Evolutionary conservation across 768 basidiomycete genomes (phyloP), one percentile per base, ranked within the genome.

Genomic region (Mycena crocata): DNA sequence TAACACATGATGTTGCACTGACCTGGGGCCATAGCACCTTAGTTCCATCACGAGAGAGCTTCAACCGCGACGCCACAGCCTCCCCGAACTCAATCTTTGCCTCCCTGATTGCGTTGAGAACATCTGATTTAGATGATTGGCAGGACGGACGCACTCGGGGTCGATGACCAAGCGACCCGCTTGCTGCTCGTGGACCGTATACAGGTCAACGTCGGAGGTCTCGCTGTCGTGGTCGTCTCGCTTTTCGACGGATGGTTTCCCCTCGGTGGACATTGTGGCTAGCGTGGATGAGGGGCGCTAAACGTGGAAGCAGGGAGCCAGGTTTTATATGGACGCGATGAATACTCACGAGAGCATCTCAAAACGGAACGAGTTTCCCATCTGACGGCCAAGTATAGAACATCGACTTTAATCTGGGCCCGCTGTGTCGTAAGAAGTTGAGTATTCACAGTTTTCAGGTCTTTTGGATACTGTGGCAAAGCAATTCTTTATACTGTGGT

Each of bases 111-210:
- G 3, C n/a, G 19, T 6, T 19, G 48, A n/a, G n/a, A n/a, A 51
- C 13, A 56, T 59, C 10, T 28, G 31, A 12, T 24, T 57, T 26
- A n/a, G n/a, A 3, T 3, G n/a, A n/a, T n/a, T n/a, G n/a, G n/a
- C n/a, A n/a, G n/a, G n/a, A n/a, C n/a, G 44, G 23, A 46, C 85
- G 30, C 69, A 88, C 89, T 80, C 79, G 6, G 88, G 87, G 71
- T 90, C 88, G 28, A 90, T 79, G 35, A 90, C 84, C 26, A 90
- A 78, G 10, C 88, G 82, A 0, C 88, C 89, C 0, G 86, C 87
- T 56, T 79, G 77, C 26, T 81, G 76, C 59, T 89, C 87, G 48
- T 89, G 87, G 61, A 85, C 86, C 15, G 76, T 71, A 26, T 67
- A 66, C 19, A 80, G 67, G 59, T 80, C 77, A 35, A 77, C 72